Evolutionary conservation across 257 asterid genomes (phyloP).

Genomic region (Buddleja alternifolia): DNA sequence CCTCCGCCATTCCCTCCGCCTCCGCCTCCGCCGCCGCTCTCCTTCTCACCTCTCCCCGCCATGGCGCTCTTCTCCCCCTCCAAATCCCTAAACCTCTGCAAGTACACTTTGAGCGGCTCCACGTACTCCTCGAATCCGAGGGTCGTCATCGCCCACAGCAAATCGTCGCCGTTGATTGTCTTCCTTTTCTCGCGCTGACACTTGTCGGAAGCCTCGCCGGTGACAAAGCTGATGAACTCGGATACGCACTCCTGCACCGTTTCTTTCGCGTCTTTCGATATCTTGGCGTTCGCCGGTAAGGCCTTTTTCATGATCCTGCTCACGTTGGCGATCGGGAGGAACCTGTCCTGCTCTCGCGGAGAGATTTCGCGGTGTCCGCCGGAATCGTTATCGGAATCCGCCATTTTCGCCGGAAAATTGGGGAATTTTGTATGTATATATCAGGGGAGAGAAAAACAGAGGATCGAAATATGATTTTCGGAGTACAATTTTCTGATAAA

Average conservation of each 20-base stretch:
- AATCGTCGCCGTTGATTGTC: slow-evolving; percentile 59
- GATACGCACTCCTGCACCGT: slow-evolving; percentile 44
- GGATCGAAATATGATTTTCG: not conserved
- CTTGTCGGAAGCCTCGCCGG: slow-evolving; percentile 47
- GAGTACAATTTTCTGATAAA: not conserved
- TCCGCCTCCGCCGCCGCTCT: slow-evolving; percentile 26
- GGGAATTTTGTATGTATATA: not conserved
- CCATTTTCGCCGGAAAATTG: slow-evolving; percentile 10
- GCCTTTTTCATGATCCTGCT: slow-evolving; percentile 42
- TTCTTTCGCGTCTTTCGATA: slow-evolving; percentile 45
- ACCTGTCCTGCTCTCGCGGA: slow-evolving; percentile 35
- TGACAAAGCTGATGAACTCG: slow-evolving; percentile 46
- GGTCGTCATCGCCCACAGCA: slow-evolving; percentile 58
- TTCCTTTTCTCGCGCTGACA: slow-evolving; percentile 45
- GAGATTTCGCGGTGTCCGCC: slow-evolving; percentile 39
- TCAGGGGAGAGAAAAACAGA: too few species aligned
- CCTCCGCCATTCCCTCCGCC: slow-evolving; percentile 31
- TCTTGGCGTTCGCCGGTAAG: slow-evolving; percentile 44
- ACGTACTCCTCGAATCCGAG: slow-evolving; percentile 54
- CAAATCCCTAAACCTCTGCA: slow-evolving; percentile 58
- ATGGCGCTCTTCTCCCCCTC: slow-evolving; percentile 61
- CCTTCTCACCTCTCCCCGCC: slow-evolving; percentile 47
- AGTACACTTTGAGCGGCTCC: slow-evolving; percentile 48
- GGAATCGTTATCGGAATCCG: slow-evolving; percentile 39
- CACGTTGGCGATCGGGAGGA: slow-evolving; percentile 46